Evolutionary conservation across 257 asterid genomes (phyloP), one percentile per base, ranked within the genome.

Genomic region (Lavandula angustifolia): DNA sequence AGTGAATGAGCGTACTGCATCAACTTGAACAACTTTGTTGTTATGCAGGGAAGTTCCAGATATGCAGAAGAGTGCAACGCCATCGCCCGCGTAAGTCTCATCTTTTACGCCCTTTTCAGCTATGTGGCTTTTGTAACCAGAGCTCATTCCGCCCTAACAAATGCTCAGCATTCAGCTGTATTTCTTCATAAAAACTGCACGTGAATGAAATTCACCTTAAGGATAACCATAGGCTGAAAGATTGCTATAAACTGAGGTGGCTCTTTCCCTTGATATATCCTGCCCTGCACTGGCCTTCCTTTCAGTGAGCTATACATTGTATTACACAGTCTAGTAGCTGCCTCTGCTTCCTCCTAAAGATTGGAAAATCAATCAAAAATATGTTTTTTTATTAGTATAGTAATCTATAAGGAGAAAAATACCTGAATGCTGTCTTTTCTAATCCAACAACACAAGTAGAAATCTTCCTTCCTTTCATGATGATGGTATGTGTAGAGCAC

Each of bases 351-450:
- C 80, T 88, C 99, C 99, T 94, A 79, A 55, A 64, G 69, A 68
- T 44, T 38, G 54, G 55, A 55, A 72, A 34, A 31, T 37, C 17
- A 0, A 48, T 56, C 9, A 32, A 33, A 49, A 50, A 22, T 38
- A 37, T 37, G 48, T n/a, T n/a, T n/a, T n/a, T n/a, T n/a, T n/a
- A n/a, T n/a, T n/a, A n/a, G n/a, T n/a, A n/a, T n/a, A n/a, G n/a
- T n/a, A n/a, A 17, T 4, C 1, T 35, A 35, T 27, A 33, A 49
- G 49, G 60, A 16, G 56, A 46, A 49, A 63, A 1, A 14, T 68
- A 94, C 99, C 97, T 87, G 87, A 61, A 75, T 72, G 72, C 97
- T 94, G 73, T 94, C 96, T 78, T 90, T 94, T 16, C 99, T 97
- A 70, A 90, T 79, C 99, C 99, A 94, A 71, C 78, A 77, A 71